Base-by-base conservation (phyloP, 805 yeast species). In the Ogataea neopini region DNA sequence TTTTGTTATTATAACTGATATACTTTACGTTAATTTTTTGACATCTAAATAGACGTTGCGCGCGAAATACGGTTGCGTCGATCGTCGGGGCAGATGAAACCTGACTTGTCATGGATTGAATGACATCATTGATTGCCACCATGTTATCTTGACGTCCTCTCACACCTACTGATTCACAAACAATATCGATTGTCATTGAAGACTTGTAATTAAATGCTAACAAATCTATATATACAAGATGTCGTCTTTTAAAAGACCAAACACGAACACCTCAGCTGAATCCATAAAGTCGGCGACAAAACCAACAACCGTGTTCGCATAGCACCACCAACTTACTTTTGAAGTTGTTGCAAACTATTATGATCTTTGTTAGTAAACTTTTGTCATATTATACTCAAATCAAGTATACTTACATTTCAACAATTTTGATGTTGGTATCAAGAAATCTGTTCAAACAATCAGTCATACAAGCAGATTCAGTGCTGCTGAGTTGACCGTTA, bases 391-490 rank as follows among this genome's bases (percentile, higher is more conserved):
- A 18, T 7, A 13, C 18, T 17, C 19, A 28, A 9, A 6, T n/a
- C 6, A 4, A 17, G 15, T 11, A 13, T 47, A 60, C 62, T 48
- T 51, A 70, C 65, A 66, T 72, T 51, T 86, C 83, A 15, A 91
- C 96, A 43, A 91, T 84, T 69, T 83, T 80, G 64, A 87, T 84
- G 67, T 90, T 91, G 32, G 95, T 86, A 65, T 91, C 97, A 58
- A 91, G 74, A 66, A 86, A 91, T 56, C 96, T 72, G 69, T 87
- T 85, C 57, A 91, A 80, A 67, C 98, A 91, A 71, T 86, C 86
- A 49, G 74, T 70, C 63, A 91, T 70, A 66, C 97, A 91, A 29
- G 73, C 67, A 56, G 84, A 86, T 67, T 91, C 97, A 46, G 66
- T 66, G 2, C 69, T 44, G 52, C 74, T 74, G 54, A 90, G 72